phyloP scores from a whole-genome alignment of 1,139 yeast species.

The Geotrichum carabidarum region DNA sequence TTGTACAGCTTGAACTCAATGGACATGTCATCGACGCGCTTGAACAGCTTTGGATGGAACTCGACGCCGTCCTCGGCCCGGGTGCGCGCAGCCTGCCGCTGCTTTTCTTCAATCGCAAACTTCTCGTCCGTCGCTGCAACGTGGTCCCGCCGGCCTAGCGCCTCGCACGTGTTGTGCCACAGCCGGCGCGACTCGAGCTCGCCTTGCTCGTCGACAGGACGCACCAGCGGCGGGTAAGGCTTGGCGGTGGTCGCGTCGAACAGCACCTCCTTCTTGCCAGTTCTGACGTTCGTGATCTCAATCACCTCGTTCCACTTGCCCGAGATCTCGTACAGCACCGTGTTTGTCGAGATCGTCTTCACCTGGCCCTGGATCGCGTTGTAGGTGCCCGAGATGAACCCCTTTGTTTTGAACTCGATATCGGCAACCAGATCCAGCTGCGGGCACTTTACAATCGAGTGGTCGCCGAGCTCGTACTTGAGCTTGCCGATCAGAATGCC shows the following conservation, averaged over 20 bases:
- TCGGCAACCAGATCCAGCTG: constrained; percentile 61
- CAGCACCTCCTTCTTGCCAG: constrained; percentile 49
- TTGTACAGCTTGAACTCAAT: constrained; percentile 65
- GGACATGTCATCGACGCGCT: constrained; percentile 33
- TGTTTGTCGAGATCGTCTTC: constrained; percentile 49
- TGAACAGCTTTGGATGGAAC: constrained; percentile 76
- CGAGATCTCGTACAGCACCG: constrained; percentile 57
- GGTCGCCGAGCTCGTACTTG: constrained; percentile 89
- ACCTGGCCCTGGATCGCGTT: constrained; percentile 80
- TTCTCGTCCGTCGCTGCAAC: constrained; percentile 81
- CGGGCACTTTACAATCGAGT: constrained; percentile 66
- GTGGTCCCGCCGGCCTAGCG: constrained; percentile 72
- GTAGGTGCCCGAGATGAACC: constrained; percentile 86
- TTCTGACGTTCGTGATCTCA: constrained; percentile 55
- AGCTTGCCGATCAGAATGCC: constrained; percentile 88
- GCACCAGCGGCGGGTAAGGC: constrained; percentile 60
- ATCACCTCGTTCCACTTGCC: constrained; percentile 95
- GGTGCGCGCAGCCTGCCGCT: constrained; percentile 65
- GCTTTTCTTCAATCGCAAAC: constrained; percentile 75
- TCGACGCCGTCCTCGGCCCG: constrained; percentile 74
- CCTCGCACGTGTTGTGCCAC: constrained; percentile 79
- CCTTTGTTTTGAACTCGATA: constrained; percentile 91
- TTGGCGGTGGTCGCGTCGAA: constrained; percentile 58
- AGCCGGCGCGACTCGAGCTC: constrained; percentile 72
- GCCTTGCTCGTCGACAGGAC: constrained; percentile 75